A percentile compares a stretch with the other conserved stretches of the same genome.
Evolutionary conservation across 345 rosid genomes (phyloP).

Genomic region (Durio zibethinus): DNA sequence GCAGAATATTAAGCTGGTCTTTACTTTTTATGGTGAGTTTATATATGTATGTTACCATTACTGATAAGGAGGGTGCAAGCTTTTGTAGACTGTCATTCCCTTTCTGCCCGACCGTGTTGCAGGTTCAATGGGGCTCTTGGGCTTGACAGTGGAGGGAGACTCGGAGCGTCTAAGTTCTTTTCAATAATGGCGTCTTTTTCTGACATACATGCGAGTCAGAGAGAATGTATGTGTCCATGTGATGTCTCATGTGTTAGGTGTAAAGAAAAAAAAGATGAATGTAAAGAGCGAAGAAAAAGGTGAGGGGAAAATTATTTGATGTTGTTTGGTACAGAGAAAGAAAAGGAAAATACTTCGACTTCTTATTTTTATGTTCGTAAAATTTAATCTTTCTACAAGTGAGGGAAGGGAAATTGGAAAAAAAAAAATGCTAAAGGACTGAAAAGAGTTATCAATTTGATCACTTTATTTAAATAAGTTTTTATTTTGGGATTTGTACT

Average conservation of each 20-base stretch:
- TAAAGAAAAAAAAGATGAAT: too few species aligned
- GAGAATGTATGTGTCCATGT: too few species aligned
- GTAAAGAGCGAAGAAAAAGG: not conserved
- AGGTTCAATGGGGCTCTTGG: not conserved
- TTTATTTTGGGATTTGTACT: too few species aligned
- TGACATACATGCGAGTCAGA: too few species aligned
- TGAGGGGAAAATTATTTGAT: not conserved
- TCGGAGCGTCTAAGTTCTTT: not conserved
- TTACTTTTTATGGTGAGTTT: not conserved
- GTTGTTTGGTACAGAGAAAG: not conserved
- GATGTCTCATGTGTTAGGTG: not conserved
- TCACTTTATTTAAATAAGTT: too few species aligned
- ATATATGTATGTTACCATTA: not conserved
- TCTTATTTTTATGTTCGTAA: not conserved
- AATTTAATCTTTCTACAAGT: not conserved
- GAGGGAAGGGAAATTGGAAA: not conserved
- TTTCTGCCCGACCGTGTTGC: not conserved
- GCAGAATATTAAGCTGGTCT: not conserved
- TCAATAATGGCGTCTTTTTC: not conserved
- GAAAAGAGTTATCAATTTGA: too few species aligned
- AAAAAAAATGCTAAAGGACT: too few species aligned
- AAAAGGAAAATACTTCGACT: not conserved
- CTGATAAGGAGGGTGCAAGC: not conserved
- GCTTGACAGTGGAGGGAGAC: not conserved
- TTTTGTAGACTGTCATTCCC: not conserved